Percentiles rank a stretch among this genome's conserved stretches.
Evolutionary conservation across 1,284 basidiomycete species (phyloP).

Genomic region (Ustilago bromivora): DNA sequence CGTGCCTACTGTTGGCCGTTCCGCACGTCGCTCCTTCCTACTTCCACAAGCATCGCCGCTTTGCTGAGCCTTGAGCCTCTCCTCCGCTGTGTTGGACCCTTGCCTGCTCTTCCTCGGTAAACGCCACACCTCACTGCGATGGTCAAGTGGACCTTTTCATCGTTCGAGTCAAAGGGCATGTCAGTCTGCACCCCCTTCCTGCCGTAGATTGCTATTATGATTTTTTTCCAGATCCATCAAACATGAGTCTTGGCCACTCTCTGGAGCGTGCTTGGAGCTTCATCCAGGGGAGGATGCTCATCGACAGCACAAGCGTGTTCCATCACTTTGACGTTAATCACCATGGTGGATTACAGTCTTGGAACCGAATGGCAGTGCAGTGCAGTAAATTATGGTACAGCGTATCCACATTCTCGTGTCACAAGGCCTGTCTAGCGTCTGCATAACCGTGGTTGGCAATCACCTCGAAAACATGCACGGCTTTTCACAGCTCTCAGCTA

Average conservation of each 20-base stretch:
- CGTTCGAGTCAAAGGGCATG: neutral
- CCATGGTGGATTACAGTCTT: neutral
- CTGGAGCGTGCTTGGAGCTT: no score
- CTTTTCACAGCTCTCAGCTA: no score
- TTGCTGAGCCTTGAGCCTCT: slow-evolving; percentile 1
- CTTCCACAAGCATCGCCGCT: slow-evolving; percentile 1
- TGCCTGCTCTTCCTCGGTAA: neutral
- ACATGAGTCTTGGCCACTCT: no score
- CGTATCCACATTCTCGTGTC: neutral
- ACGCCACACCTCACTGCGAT: neutral
- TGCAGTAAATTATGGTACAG: no score
- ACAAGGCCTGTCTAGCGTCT: neutral
- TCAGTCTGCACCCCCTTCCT: neutral
- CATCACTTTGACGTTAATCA: neutral
- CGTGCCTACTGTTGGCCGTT: neutral
- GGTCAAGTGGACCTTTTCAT: neutral
- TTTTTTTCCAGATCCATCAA: neutral
- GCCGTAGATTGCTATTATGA: neutral
- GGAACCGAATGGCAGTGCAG: no score
- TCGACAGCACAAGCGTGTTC: no score
- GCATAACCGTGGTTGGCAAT: neutral
- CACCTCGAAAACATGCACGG: neutral
- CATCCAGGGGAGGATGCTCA: no score
- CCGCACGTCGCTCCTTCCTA: neutral
- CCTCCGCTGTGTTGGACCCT: neutral